phyloP scores from a whole-genome alignment of 2,329 filamentous ascomycete genomes.

The Fusarium irregulare region DNA sequence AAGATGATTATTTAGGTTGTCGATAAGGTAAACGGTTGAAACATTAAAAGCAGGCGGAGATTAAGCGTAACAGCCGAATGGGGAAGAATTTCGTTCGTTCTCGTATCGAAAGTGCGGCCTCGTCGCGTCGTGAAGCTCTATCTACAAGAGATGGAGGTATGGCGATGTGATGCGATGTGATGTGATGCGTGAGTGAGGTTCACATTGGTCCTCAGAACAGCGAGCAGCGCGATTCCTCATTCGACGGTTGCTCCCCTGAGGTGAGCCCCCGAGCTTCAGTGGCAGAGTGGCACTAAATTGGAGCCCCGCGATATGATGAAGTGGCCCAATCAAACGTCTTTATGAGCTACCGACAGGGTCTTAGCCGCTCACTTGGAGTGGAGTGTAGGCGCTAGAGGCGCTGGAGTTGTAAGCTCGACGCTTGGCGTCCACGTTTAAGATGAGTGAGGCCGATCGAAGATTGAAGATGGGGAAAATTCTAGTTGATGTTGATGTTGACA shows the following conservation, averaged over 20 bases:
- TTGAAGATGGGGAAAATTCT: not conserved
- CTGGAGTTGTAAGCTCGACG: constrained; percentile 34
- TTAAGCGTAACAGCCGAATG: constrained; percentile 17
- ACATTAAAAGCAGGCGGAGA: constrained; percentile 21
- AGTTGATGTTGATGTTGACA: not conserved
- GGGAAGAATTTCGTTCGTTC: constrained; percentile 12
- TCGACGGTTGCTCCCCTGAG: constrained; percentile 45
- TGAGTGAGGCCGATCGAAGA: constrained; percentile 16
- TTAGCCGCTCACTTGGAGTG: constrained; percentile 43
- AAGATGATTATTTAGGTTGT: constrained; percentile 23
- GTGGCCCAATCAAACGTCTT: constrained; percentile 29
- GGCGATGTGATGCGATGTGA: constrained; percentile 33
- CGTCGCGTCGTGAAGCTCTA: constrained; percentile 32
- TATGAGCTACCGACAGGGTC: constrained; percentile 18
- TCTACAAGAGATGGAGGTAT: constrained; percentile 20
- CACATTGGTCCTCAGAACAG: constrained; percentile 34
- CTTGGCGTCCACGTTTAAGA: constrained; percentile 28
- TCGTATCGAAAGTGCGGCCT: constrained; percentile 16
- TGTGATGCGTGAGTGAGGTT: constrained; percentile 42
- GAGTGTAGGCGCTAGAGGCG: constrained; percentile 35
- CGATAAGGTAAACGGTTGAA: constrained; percentile 33
- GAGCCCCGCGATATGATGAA: constrained; percentile 35
- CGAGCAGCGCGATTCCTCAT: constrained; percentile 41
- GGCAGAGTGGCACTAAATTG: constrained; percentile 45
- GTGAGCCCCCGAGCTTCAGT: constrained; percentile 36